Conservation (phyloP, 805 yeast species). For the Kodamaea fukazawae region DNA sequence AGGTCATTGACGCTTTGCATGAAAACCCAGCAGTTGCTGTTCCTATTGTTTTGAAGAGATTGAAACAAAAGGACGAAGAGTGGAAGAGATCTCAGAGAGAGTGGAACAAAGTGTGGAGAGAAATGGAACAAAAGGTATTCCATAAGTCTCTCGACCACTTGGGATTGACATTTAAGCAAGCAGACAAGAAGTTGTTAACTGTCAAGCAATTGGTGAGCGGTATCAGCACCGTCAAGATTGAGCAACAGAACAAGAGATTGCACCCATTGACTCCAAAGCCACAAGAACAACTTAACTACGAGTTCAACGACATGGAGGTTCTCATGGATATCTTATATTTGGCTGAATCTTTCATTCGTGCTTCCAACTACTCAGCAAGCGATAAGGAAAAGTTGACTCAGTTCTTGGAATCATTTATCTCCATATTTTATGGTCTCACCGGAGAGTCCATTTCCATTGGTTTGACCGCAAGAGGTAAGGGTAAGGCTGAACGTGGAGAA, state of each 20-base stretch:
- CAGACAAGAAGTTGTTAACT: conserved; percentile 88
- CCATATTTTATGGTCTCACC: conserved; percentile 67
- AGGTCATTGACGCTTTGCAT: conserved; percentile 92
- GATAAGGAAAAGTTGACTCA: conserved; percentile 77
- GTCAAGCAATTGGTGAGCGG: conserved; percentile 89
- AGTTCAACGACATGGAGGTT: conserved; percentile 63
- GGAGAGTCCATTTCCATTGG: conserved; percentile 45
- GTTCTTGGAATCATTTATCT: conserved; percentile 67
- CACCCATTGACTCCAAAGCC: conserved; percentile 87
- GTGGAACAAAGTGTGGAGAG: conserved; percentile 99
- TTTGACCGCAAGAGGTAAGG: conserved; percentile 21
- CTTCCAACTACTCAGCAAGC: conserved; percentile 70
- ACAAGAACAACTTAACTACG: conserved; percentile 65
- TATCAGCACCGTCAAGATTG: conserved; percentile 87
- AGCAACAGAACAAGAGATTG: conserved; percentile 80
- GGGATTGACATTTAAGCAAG: conserved; percentile 94
- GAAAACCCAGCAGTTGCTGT: conserved; percentile 94
- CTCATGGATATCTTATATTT: conserved; percentile 72
- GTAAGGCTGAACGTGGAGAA: conserved; percentile 8
- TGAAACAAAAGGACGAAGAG: conserved; percentile 97
- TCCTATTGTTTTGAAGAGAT: conserved; percentile 85
- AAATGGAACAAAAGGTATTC: conserved; percentile 91
- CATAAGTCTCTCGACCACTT: conserved; percentile 92
- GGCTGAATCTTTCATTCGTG: conserved; percentile 63
- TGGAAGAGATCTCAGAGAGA: conserved; percentile 98